Percentiles rank a stretch among this genome's conserved stretches.
These are phyloP conservation scores for Geosiphon pyriformis DNA, from an alignment of 192 early-diverging fungal genomes.

Conservation along the genomic window DNA sequence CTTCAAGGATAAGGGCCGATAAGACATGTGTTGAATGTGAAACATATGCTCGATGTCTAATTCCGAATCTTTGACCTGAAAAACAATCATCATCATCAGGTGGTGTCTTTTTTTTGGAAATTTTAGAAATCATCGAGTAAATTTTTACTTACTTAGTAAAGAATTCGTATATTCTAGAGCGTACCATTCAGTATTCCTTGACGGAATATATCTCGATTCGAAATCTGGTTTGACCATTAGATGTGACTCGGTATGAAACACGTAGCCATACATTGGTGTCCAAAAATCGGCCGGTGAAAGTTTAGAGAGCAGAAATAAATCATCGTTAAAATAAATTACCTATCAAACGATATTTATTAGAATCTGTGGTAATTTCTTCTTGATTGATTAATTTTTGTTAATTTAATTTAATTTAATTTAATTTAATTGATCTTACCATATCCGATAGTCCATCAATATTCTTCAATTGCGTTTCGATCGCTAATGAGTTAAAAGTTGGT, in stretches of 20 bases:
- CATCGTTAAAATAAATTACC: slow-evolving; percentile 40
- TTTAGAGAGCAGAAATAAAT: slow-evolving; percentile 28
- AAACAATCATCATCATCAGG: not conserved
- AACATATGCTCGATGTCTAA: slow-evolving; percentile 29
- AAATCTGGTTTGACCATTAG: slow-evolving; percentile 9
- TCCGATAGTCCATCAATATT: slow-evolving; percentile 29
- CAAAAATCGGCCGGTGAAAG: slow-evolving; percentile 26
- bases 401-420: not conserved
- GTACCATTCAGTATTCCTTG: slow-evolving; percentile 30
- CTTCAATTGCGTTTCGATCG: slow-evolving; percentile 35
- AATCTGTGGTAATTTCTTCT: not conserved
- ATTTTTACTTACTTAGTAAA: slow-evolving; percentile 27
- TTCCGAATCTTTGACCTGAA: slow-evolving; percentile 26
- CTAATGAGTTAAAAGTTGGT: slow-evolving; percentile 37
- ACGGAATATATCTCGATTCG: too few species aligned
- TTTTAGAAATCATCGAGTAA: not conserved
- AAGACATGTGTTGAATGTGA: slow-evolving; percentile 33
- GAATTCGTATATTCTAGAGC: slow-evolving; percentile 32
- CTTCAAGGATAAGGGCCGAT: slow-evolving; percentile 26
- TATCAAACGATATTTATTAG: too few species aligned
- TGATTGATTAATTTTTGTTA: not conserved
- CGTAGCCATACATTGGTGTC: slow-evolving; percentile 36
- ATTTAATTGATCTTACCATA: slow-evolving; percentile 29
- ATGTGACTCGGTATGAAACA: slow-evolving; percentile 31
- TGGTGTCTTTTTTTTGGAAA: not conserved